phyloP scores from a whole-genome alignment of 768 basidiomycete genomes.

The Clitopilus hobsonii region DNA sequence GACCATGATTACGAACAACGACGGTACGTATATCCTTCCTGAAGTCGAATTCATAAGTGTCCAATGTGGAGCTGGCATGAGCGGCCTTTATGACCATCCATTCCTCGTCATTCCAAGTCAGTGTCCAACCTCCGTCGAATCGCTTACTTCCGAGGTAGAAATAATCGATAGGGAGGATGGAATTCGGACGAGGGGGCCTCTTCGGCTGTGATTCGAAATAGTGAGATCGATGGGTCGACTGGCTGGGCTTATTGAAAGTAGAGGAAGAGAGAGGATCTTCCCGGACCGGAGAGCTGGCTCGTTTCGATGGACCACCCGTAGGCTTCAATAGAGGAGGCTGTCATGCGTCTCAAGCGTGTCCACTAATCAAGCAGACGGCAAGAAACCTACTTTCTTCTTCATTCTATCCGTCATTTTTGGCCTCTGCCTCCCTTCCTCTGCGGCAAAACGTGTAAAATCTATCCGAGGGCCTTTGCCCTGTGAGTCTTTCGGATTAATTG shows the following conservation, averaged over 20 bases:
- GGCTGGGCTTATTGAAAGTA: too few relatives aligned
- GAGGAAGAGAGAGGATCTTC: background rate
- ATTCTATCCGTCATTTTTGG: too few relatives aligned
- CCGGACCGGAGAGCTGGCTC: background rate
- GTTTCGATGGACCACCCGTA: background rate
- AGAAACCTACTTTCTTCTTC: too few relatives aligned
- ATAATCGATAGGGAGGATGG: background rate
- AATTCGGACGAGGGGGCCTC: too few relatives aligned
- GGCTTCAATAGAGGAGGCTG: background rate
- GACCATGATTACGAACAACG: background rate
- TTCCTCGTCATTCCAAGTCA: background rate
- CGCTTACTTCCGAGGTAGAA: background rate
- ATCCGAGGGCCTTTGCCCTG: background rate
- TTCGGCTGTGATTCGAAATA: too few relatives aligned
- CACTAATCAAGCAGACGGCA: too few relatives aligned
- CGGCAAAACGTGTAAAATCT: conserved; percentile 5
- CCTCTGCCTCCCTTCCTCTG: too few relatives aligned
- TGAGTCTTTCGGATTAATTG: background rate
- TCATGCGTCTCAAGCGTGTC: too few relatives aligned
- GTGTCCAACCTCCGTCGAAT: background rate
- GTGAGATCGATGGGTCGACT: too few relatives aligned
- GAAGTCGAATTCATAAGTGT: background rate
- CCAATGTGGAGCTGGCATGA: background rate
- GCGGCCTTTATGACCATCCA: background rate
- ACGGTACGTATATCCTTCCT: background rate